Conservation (phyloP, 257 asterid genomes). For the Nicotiana benthamiana region DNA sequence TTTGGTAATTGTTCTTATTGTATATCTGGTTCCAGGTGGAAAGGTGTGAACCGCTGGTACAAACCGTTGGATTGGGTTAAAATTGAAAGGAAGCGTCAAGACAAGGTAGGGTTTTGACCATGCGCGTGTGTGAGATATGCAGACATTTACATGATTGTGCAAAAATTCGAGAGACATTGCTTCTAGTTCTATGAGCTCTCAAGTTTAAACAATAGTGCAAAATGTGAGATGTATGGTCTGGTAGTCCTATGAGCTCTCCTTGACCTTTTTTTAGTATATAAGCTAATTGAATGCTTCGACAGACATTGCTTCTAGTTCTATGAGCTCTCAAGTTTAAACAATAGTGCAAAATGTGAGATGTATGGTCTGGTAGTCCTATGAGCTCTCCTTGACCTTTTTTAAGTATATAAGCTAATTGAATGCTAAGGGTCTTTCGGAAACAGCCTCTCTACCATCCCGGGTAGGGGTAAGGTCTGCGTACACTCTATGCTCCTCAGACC, state of each 20-base stretch:
- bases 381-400: not conserved
- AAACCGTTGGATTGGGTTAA: conserved; percentile 64
- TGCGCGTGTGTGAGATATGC: not conserved
- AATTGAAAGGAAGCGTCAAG: conserved; percentile 67
- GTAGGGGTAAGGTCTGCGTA: too few relatives aligned
- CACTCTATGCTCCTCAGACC: too few relatives aligned
- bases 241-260: not conserved
- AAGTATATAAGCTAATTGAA: not conserved
- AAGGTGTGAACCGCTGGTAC: conserved; percentile 48
- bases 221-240: not conserved
- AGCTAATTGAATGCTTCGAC: not conserved
- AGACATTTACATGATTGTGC: not conserved
- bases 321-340: not conserved
- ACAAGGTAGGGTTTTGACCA: conserved; percentile 48
- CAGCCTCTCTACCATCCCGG: too few relatives aligned
- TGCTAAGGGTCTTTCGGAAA: too few relatives aligned
- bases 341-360: not conserved
- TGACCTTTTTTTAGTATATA: not conserved
- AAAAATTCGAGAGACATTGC: not conserved
- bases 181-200: not conserved
- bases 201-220: not conserved
- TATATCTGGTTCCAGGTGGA: conserved; percentile 51
- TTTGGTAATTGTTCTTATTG: not conserved
- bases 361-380: not conserved
- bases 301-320: not conserved